Base-by-base conservation (phyloP, 2,329 filamentous ascomycete genomes). In the Microdochium bolleyi region DNA sequence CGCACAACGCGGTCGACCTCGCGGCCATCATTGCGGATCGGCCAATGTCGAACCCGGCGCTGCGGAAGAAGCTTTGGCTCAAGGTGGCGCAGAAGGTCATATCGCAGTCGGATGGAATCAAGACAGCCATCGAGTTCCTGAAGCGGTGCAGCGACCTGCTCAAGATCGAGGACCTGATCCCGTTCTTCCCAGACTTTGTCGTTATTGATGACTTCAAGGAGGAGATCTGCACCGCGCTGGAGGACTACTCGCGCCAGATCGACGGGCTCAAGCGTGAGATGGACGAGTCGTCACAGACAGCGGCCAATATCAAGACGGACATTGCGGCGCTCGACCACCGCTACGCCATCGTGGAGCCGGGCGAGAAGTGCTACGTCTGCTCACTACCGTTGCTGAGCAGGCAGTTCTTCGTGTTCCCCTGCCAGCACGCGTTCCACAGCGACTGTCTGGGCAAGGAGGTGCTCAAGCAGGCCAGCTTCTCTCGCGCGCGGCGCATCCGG, bases 181-280 rank as follows among this genome's bases (percentile, higher is more conserved):
- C 94, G 0, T 96, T 99, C 75, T 99, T 99, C 72, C 94, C 94
- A 0, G 94, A 99, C 67, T 99, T 99, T 65, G 91, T 97, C 24
- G 88, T 97, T 51, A 97, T 99, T 56, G 94, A 99, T 66, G 94
- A 97, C 68, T 99, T 99, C 79, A 96, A 97, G 66, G 92, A 97
- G 57, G 94, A 99, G 67, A 97, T 99, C 37, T 99, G 94, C 71
- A 78, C 83, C 0, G 94, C 95, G 1, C 79, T 99, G 1, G 94
- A 99, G 69, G 89, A 95, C 57, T 99, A 99, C 72, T 88, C 85
- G 49, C 87, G 89, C 37, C 90, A 89, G 60, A 99, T 99, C 59
- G 94, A 97, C 63, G 77, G 76, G 1, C 74, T 99, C 38, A 91
- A 92, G 64, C 84, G 86, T 58, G 92, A 97, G 68, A 99, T 99